Conservation (phyloP, 1,284 basidiomycete genomes). For the Golubevia sp. region DNA sequence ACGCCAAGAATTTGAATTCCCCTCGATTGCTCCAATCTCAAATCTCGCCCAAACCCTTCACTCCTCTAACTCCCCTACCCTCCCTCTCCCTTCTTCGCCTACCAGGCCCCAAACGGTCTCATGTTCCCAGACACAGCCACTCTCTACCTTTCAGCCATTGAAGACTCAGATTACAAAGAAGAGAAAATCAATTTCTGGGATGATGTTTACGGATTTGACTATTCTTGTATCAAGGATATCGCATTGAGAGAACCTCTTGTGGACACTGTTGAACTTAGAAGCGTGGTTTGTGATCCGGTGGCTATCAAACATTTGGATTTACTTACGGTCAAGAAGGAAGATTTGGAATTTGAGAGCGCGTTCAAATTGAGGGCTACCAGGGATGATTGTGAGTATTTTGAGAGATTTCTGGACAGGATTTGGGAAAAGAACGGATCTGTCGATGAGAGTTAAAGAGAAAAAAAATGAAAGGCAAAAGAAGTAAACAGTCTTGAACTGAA, state of each 20-base stretch:
- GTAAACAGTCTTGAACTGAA: neutral
- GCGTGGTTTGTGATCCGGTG: slow-evolving; percentile 58
- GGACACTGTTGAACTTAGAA: slow-evolving; percentile 75
- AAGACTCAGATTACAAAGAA: slow-evolving; percentile 99
- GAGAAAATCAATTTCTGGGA: slow-evolving; percentile 98
- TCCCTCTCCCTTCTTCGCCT: too few species aligned
- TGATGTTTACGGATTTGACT: slow-evolving; percentile 99
- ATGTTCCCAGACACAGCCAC: slow-evolving; percentile 97
- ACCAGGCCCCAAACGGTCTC: slow-evolving; percentile 71
- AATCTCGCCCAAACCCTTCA: too few species aligned
- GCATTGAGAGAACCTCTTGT: slow-evolving; percentile 94
- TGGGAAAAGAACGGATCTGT: neutral
- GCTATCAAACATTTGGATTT: slow-evolving; percentile 72
- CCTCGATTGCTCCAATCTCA: too few species aligned
- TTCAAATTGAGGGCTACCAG: slow-evolving; percentile 84
- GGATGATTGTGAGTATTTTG: slow-evolving; percentile 78
- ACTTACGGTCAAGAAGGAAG: slow-evolving; percentile 89
- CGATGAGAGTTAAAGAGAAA: neutral
- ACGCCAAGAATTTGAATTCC: too few species aligned
- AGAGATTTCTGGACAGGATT: slow-evolving; percentile 1
- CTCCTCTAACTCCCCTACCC: too few species aligned
- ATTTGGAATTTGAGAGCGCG: slow-evolving; percentile 80
- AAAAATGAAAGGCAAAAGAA: neutral
- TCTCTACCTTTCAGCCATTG: slow-evolving; percentile 93
- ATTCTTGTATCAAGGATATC: slow-evolving; percentile 99